A percentile compares a stretch with the other conserved stretches of the same genome.
Conservation (phyloP, 768 basidiomycete species). For the Lactifluus hygrophoroides region DNA sequence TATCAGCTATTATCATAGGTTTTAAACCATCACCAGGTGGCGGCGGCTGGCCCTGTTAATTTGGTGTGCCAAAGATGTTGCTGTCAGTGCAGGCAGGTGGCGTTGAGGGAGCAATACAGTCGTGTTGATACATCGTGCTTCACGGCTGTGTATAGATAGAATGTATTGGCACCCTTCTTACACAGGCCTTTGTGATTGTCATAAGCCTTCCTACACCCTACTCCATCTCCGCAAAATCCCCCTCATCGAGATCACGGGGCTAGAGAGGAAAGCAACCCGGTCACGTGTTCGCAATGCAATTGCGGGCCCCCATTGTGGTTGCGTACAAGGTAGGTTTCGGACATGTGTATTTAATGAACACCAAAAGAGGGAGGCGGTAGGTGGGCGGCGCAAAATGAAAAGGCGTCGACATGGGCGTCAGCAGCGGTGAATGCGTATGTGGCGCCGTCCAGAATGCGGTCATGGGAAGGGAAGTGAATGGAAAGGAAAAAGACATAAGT, state of each 20-base stretch:
- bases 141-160: background rate
- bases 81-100: background rate
- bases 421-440: slow-evolving; percentile 4
- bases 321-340: background rate
- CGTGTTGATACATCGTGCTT: background rate
- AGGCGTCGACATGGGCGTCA: slow-evolving; percentile 5
- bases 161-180: background rate
- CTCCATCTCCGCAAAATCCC: slow-evolving; percentile 76
- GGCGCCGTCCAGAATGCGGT: slow-evolving; percentile 7
- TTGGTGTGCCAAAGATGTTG: background rate
- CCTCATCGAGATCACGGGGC: slow-evolving; percentile 91
- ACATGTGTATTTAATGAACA: background rate
- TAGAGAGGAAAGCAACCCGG: slow-evolving; percentile 25
- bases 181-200: background rate
- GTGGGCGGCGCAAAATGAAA: background rate
- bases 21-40: background rate
- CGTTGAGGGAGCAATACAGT: background rate
- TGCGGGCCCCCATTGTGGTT: background rate
- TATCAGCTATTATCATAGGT: background rate
- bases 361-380: background rate
- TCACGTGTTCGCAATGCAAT: background rate
- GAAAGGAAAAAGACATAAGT: slow-evolving; percentile 3
- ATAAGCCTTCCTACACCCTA: slow-evolving; percentile 24
- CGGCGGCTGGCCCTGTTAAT: background rate
- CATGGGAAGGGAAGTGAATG: slow-evolving; percentile 1